phyloP scores from a whole-genome alignment of 441 rosid genomes.

The Croton laevigatus region DNA sequence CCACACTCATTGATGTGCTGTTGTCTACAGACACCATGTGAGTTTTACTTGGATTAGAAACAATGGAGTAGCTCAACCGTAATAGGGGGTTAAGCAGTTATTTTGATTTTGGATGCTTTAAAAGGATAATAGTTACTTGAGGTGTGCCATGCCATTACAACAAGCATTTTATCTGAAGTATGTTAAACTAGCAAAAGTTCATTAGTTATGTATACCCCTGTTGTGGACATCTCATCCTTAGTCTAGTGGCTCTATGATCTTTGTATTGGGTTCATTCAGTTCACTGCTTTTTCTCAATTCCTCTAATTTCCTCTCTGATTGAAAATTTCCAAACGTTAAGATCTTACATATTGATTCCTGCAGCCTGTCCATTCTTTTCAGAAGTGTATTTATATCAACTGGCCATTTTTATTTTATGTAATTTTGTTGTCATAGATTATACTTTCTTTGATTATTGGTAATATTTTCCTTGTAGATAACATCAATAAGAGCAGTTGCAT shows the following conservation, averaged over 20 bases:
- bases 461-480: constrained; percentile 45
- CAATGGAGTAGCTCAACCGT: no score
- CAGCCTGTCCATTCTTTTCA: background rate
- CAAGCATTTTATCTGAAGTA: background rate
- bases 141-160: background rate
- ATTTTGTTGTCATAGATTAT: background rate
- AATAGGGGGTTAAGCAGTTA: background rate
- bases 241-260: background rate
- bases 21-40: background rate
- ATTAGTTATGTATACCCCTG: background rate
- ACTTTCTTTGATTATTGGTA: constrained; percentile 1
- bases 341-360: background rate
- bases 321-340: background rate
- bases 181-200: background rate
- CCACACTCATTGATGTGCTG: background rate
- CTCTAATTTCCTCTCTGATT: background rate
- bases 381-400: constrained; percentile 1
- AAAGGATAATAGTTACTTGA: background rate
- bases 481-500: constrained; percentile 61
- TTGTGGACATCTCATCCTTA: background rate
- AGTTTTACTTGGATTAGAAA: no score
- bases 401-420: background rate
- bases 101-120: background rate
- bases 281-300: background rate
- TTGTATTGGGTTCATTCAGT: background rate